Base-by-base conservation (phyloP, 305 asterid genomes). In the Plantago lanceolata region DNA sequence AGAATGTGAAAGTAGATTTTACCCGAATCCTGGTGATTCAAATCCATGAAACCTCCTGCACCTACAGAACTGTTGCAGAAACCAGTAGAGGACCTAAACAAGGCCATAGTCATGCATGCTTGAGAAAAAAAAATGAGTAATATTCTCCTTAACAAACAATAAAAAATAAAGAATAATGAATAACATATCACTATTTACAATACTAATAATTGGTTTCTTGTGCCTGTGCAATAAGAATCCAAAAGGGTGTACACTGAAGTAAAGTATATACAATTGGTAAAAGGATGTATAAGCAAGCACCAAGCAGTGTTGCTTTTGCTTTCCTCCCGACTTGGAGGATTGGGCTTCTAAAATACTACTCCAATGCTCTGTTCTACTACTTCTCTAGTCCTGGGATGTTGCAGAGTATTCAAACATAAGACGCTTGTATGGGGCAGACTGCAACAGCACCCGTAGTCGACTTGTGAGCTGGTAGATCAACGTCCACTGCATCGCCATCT, bases 401-500 rank as follows among this genome's bases (percentile, higher is more conserved):
- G 99, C 87, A 1, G 99, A 87, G 54, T 93, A 93, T 68, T 93
- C 99, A 12, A 93, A 93, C 15, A 93, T 69, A 62, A 93, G 94
- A 6, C 99, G 97, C 68, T 87, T 93, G 50, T 87, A 90, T 35
- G 99, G 99, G 26, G 96, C 90, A 37, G 99, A 93, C 49, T 93
- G 99, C 33, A 93, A 78, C 51, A 93, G 96, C 57, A 93, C 84
- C 1, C 96, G 85, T 12, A 93, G 78, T 57, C 99, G 96, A 76
- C 97, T 93, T 0, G 97, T 93, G 49, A 93, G 96, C 76, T 84
- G 95, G 80, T 93, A 93, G 84, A 90, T 93, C 78, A 93, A 78
- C 7, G 97, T 93, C 96, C 99, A 93, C 70, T 93, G 99, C 97
- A 90, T 87, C 16, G 97, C 97, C 99, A 87, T 93, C 85, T 93